These are phyloP conservation scores for Ophiostoma montium DNA, from an alignment of 2,329 filamentous ascomycete genomes.

Conservation along the genomic window DNA sequence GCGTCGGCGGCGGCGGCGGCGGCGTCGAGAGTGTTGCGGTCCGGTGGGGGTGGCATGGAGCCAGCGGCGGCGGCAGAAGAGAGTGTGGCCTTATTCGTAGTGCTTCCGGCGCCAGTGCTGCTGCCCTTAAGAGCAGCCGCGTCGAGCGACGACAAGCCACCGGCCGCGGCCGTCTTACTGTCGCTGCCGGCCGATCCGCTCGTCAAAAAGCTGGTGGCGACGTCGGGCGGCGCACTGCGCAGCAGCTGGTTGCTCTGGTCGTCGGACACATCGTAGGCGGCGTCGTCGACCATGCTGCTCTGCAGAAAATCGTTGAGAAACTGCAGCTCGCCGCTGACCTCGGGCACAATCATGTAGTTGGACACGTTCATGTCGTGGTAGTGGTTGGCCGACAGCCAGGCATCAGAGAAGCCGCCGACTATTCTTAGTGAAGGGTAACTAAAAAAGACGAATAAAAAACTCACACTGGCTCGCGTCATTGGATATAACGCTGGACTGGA, in stretches of 20 bases:
- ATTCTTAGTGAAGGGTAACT: not conserved
- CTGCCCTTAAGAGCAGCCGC: not conserved
- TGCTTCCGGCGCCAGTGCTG: not conserved
- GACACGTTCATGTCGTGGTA: conserved; percentile 91
- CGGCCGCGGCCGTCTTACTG: conserved; percentile 10
- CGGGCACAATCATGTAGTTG: conserved; percentile 84
- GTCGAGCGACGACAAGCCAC: not conserved
- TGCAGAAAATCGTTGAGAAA: conserved; percentile 92
- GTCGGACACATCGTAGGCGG: conserved; percentile 53
- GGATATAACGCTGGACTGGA: conserved; percentile 44
- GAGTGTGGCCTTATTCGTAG: conserved; percentile 22
- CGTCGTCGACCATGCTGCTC: conserved; percentile 78
- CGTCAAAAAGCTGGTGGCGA: conserved; percentile 34
- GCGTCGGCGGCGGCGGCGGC: too few species aligned
- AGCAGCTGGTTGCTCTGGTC: conserved; percentile 38
- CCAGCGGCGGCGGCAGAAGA: conserved; percentile 19
- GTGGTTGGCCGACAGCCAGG: conserved; percentile 66
- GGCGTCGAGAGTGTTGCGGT: not conserved
- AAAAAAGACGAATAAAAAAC: conserved; percentile 18
- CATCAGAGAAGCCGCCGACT: conserved; percentile 71
- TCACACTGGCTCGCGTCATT: conserved; percentile 62
- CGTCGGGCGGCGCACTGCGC: conserved; percentile 29
- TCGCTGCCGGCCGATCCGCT: conserved; percentile 28
- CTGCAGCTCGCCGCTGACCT: conserved; percentile 94
- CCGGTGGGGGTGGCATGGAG: conserved; percentile 40